phyloP scores from a whole-genome alignment of 148 eudicot genomes.

The Linanthus parryae region DNA sequence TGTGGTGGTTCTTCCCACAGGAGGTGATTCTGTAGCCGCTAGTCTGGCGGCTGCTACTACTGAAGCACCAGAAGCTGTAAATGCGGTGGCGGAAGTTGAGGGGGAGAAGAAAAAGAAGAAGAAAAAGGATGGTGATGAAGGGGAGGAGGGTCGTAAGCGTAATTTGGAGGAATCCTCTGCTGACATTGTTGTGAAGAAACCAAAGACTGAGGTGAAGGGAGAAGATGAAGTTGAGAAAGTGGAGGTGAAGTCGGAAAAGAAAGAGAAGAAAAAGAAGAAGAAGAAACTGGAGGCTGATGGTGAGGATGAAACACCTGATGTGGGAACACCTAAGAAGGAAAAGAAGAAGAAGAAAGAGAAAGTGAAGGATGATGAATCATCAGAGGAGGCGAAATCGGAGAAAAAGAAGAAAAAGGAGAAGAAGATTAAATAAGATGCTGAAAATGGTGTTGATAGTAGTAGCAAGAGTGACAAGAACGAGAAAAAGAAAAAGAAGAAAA shows the following conservation, averaged over 20 bases:
- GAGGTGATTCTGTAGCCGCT: constrained; percentile 64
- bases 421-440: too few species aligned
- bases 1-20: constrained; percentile 62
- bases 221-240: constrained; percentile 1
- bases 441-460: too few species aligned
- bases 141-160: constrained; percentile 38
- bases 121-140: constrained; percentile 27
- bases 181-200: constrained; percentile 42
- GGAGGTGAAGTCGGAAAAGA: constrained; percentile 17
- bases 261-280: constrained; percentile 23
- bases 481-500: too few species aligned
- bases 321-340: constrained; percentile 29
- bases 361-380: too few species aligned
- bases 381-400: too few species aligned
- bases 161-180: constrained; percentile 35
- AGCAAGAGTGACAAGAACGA: too few species aligned
- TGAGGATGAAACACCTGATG: constrained; percentile 24
- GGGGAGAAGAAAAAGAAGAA: constrained; percentile 44
- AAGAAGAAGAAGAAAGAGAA: constrained; percentile 75
- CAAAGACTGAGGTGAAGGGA: constrained; percentile 26
- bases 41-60: constrained; percentile 52
- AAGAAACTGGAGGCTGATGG: constrained; percentile 41
- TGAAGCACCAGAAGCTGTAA: constrained; percentile 20
- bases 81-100: constrained; percentile 19
- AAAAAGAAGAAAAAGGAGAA: too few species aligned